Conservation (phyloP, 2,329 filamentous ascomycete species). For the Orbilia brochopaga region DNA sequence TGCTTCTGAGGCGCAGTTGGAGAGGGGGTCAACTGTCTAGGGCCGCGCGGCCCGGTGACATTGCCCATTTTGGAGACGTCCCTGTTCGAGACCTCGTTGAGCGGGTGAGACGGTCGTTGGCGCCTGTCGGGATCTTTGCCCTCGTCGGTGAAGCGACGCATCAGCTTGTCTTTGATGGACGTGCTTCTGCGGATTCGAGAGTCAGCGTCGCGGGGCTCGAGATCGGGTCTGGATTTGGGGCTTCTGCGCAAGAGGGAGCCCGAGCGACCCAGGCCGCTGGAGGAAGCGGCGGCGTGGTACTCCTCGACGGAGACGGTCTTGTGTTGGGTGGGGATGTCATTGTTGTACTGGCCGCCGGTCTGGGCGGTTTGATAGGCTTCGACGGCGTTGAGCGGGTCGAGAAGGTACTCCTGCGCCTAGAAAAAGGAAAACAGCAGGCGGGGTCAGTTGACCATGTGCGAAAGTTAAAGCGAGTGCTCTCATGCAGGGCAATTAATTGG, state of each 20-base stretch:
- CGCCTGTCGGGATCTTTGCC: constrained; percentile 38
- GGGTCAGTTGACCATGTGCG: constrained; percentile 27
- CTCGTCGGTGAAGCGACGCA: constrained; percentile 48
- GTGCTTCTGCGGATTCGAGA: constrained; percentile 22
- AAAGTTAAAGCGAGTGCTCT: no score
- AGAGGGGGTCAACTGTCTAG: constrained; percentile 17
- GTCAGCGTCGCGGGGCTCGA: not conserved
- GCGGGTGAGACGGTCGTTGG: constrained; percentile 34
- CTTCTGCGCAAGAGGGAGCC: constrained; percentile 32
- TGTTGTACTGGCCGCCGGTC: constrained; percentile 49
- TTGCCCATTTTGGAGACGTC: constrained; percentile 49
- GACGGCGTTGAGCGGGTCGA: constrained; percentile 51
- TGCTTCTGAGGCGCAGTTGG: constrained; percentile 13
- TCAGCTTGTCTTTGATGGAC: constrained; percentile 47
- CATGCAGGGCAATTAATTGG: no score
- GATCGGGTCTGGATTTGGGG: constrained; percentile 23
- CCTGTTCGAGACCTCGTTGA: constrained; percentile 43
- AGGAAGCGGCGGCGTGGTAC: constrained; percentile 14
- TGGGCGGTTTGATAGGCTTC: constrained; percentile 50
- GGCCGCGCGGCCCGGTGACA: constrained; percentile 26
- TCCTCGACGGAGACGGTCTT: constrained; percentile 32
- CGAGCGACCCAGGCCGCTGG: constrained; percentile 22
- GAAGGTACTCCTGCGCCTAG: constrained; percentile 47
- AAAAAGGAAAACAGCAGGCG: constrained; percentile 30
- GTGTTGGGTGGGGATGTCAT: constrained; percentile 48